These are phyloP conservation scores for Kazachstania bromeliacearum DNA, from an alignment of 805 yeast species.

Conservation along the genomic window DNA sequence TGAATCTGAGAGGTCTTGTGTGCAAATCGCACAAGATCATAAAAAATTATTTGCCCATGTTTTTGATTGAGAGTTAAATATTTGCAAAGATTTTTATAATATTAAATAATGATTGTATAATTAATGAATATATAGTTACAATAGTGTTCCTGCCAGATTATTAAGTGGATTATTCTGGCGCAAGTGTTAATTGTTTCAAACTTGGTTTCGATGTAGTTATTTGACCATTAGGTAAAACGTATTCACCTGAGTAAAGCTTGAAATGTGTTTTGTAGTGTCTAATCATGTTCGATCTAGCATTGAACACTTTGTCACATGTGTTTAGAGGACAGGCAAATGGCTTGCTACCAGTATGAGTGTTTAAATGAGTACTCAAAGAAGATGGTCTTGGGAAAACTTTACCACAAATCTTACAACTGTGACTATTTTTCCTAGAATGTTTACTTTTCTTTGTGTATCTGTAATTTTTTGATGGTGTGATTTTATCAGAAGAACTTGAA, in stretches of 20 bases:
- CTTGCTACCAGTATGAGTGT: slow-evolving; percentile 82
- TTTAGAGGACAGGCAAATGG: slow-evolving; percentile 65
- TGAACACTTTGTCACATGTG: slow-evolving; percentile 58
- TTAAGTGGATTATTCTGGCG: background rate
- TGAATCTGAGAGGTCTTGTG: too few relatives aligned
- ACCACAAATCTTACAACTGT: slow-evolving; percentile 62
- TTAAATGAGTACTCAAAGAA: slow-evolving; percentile 67
- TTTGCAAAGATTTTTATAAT: too few relatives aligned
- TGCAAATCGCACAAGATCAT: too few relatives aligned
- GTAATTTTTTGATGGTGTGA: background rate
- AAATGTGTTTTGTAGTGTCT: slow-evolving; percentile 25
- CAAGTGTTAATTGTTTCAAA: slow-evolving; percentile 9
- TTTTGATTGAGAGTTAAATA: too few relatives aligned
- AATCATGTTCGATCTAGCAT: slow-evolving; percentile 26
- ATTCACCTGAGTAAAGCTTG: slow-evolving; percentile 13
- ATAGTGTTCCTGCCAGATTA: too few relatives aligned
- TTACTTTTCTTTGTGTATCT: background rate
- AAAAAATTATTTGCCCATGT: too few relatives aligned
- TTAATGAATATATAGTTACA: too few relatives aligned
- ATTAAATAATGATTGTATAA: too few relatives aligned
- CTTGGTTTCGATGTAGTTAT: slow-evolving; percentile 10
- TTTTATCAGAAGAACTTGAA: too few relatives aligned
- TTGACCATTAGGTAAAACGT: slow-evolving; percentile 17
- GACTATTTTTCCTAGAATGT: slow-evolving; percentile 7
- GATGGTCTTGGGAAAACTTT: slow-evolving; percentile 83